A percentile compares a stretch with the other conserved stretches of the same genome.
Evolutionary conservation across 768 basidiomycete genomes (phyloP).

Genomic region (Floccularia luteovirens): DNA sequence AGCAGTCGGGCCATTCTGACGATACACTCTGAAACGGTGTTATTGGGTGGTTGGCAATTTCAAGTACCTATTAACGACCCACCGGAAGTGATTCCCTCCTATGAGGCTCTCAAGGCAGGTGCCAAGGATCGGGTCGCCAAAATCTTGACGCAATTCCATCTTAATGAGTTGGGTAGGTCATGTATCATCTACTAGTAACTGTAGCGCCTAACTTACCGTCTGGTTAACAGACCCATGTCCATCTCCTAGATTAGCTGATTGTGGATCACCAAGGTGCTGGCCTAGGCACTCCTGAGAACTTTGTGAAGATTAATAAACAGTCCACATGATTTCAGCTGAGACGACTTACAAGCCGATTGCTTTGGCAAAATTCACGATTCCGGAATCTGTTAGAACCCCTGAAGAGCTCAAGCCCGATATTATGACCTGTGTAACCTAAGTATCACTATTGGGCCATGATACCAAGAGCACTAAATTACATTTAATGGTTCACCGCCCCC

Average conservation of each 20-base stretch:
- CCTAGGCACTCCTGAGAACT: slow-evolving; percentile 62
- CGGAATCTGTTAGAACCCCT: slow-evolving; percentile 44
- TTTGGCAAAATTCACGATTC: slow-evolving; percentile 50
- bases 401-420: slow-evolving; percentile 59
- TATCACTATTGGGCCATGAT: neutral
- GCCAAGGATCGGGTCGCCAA: slow-evolving; percentile 50
- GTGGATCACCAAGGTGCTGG: slow-evolving; percentile 56
- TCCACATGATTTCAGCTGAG: slow-evolving; percentile 15
- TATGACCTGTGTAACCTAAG: slow-evolving; percentile 34
- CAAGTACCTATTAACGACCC: slow-evolving; percentile 17
- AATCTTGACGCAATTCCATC: slow-evolving; percentile 72
- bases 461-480: slow-evolving; percentile 35
- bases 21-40: slow-evolving; percentile 32
- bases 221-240: slow-evolving; percentile 55
- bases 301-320: neutral
- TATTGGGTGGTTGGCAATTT: slow-evolving; percentile 3
- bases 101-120: slow-evolving; percentile 74
- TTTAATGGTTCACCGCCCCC: slow-evolving; percentile 72
- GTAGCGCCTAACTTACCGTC: slow-evolving; percentile 29
- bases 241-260: slow-evolving; percentile 74
- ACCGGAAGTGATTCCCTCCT: slow-evolving; percentile 79
- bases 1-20: slow-evolving; percentile 43
- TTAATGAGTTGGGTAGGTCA: slow-evolving; percentile 25
- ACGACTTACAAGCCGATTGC: slow-evolving; percentile 54
- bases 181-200: neutral